A percentile compares a stretch with the other conserved stretches of the same genome.
These are phyloP conservation scores for Phytophthora chlamydospora DNA, from an alignment of 352 stramenopile genomes.

Conservation along the genomic window DNA sequence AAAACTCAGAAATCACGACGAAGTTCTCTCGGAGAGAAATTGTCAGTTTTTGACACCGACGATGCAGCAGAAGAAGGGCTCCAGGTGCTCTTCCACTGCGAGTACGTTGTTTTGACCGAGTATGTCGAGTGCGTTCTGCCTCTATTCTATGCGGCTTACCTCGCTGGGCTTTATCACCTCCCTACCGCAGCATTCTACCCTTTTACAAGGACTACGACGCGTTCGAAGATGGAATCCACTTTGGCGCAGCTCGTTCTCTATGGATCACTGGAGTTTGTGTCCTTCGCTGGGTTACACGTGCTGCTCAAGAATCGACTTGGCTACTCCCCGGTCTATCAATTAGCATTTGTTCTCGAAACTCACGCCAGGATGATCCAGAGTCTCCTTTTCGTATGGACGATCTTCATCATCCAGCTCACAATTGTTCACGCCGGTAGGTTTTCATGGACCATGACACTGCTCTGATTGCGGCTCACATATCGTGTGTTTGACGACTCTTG, in stretches of 20 bases:
- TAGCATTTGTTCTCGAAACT: slow-evolving; percentile 40
- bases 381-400: slow-evolving; percentile 23
- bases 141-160: slow-evolving; percentile 1
- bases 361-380: slow-evolving; percentile 17
- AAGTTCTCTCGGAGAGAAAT: too few species aligned
- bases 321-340: slow-evolving; percentile 18
- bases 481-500: neutral
- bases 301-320: slow-evolving; percentile 12
- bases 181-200: neutral
- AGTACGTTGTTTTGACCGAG: slow-evolving; percentile 7
- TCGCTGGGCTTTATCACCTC: neutral
- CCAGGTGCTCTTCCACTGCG: slow-evolving; percentile 11
- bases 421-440: slow-evolving; percentile 24
- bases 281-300: too few species aligned
- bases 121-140: slow-evolving; percentile 7
- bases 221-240: neutral
- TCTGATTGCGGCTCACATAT: neutral
- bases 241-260: neutral
- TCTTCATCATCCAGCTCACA: slow-evolving; percentile 25
- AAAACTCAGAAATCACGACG: too few species aligned
- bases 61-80: neutral
- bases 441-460: neutral
- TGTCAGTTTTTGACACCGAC: too few species aligned
- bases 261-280: neutral
- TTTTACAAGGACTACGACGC: too few species aligned